Evolutionary conservation across 345 rosid genomes (phyloP).

Genomic region (Chamaenerion angustifolium): DNA sequence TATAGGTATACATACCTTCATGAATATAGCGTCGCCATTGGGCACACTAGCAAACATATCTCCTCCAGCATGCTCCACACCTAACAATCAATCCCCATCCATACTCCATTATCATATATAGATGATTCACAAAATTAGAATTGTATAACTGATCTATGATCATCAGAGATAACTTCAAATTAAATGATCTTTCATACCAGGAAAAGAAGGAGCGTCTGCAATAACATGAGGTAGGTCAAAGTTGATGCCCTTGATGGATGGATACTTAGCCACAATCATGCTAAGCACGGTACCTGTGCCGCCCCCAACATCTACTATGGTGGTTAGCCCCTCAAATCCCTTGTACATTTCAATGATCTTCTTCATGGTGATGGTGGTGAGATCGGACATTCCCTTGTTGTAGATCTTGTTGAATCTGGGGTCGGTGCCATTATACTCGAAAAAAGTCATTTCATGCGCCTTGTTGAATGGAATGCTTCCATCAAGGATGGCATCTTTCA

Average conservation of each 20-base stretch:
- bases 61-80: conserved; percentile 74
- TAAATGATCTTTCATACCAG: too few relatives aligned
- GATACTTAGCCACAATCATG: conserved; percentile 57
- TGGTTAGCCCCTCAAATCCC: conserved; percentile 51
- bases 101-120: too few relatives aligned
- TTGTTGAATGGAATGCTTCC: conserved; percentile 77
- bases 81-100: too few relatives aligned
- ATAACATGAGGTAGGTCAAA: conserved; percentile 78
- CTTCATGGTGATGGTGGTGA: conserved; percentile 63
- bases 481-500: conserved; percentile 69
- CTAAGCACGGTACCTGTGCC: conserved; percentile 61
- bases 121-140: too few relatives aligned
- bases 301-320: conserved; percentile 84
- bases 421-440: conserved; percentile 67
- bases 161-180: too few relatives aligned
- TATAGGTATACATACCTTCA: too few relatives aligned
- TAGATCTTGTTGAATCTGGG: conserved; percentile 63
- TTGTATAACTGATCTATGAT: too few relatives aligned
- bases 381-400: conserved; percentile 62
- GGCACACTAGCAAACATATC: conserved; percentile 81
- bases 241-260: conserved; percentile 65
- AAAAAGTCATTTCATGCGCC: conserved; percentile 62
- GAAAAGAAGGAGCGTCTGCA: conserved; percentile 43
- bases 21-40: conserved; percentile 75
- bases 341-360: conserved; percentile 53